Base-by-base conservation (phyloP, 257 asterid species). In the Salvia miltiorrhiza region DNA sequence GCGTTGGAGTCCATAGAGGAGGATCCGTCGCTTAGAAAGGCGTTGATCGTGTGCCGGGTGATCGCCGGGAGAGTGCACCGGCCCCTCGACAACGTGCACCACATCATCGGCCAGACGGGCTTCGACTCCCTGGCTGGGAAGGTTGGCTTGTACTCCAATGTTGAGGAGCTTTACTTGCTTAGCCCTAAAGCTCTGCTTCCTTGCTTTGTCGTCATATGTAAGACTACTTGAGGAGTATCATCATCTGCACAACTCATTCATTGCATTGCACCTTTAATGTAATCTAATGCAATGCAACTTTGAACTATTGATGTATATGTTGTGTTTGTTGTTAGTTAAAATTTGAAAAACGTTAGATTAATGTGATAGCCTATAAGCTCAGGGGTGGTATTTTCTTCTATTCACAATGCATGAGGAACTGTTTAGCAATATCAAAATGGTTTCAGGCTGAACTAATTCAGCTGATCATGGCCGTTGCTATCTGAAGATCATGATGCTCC, bases 91-190 rank as follows among this genome's bases (percentile, higher is more conserved):
- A 89, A 87, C 65, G 77, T 81, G 43, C 90, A 78, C 50, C 97
- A 90, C 19, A 85, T 90, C 62, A 79, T 78, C 0, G 85, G 89
- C 4, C 95, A 82, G 73, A 82, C 91, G 0, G 97, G 98, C 49
- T 92, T 87, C 12, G 95, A 92, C 43, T 92, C 96, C 2, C 77
- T 93, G 73, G 98, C 98, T 4, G 98, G 96, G 56, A 93, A 93
- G 80, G 95, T 93, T 4, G 98, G 97, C 0, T 73, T 85, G 24
- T 79, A 86, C 82, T 90, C 98, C 7, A 90, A 90, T 35, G 85
- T 91, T n/a, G 98, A 93, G 85, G 98, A 93, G 77, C 95, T 93
- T 56, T 93, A 93, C 73, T 83, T 90, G 93, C 92, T 93, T 21
- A 90, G 77, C 62, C 86, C 97, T 14, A 86, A 80, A 57, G 97